Percentiles rank a stretch among this genome's conserved stretches.
Evolutionary conservation across 75 land plant species (phyloP).

Genomic region (Ceratopteris richardii): DNA sequence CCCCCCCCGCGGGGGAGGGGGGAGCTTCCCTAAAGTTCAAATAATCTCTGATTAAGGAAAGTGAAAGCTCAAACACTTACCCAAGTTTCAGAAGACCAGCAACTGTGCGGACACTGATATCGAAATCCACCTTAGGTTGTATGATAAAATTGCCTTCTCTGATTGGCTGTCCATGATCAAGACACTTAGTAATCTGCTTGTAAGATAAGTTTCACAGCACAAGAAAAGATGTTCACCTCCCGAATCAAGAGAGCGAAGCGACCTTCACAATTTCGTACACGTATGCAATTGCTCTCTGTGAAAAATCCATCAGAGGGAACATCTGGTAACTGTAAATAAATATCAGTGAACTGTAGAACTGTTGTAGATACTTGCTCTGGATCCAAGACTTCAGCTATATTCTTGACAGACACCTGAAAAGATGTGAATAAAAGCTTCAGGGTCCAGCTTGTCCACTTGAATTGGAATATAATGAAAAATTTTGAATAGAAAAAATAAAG

Average conservation of each 20-base stretch:
- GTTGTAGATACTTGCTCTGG: constrained; percentile 71
- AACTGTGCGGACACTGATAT: constrained; percentile 90
- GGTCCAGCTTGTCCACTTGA: no score
- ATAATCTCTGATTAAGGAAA: no score
- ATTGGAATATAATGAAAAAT: no score
- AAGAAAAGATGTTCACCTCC: constrained; percentile 62
- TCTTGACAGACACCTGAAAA: constrained; percentile 70
- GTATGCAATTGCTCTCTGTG: constrained; percentile 84
- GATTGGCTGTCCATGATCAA: constrained; percentile 54
- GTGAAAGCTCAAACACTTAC: no score
- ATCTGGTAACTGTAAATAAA: constrained; percentile 76
- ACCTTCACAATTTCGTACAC: constrained; percentile 97
- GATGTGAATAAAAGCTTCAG: no score
- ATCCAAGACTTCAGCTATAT: constrained; percentile 69
- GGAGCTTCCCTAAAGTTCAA: no score
- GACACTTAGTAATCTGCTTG: no score
- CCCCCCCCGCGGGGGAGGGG: no score
- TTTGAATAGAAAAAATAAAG: no score
- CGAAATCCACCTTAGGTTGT: constrained; percentile 99
- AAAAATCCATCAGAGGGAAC: constrained; percentile 59
- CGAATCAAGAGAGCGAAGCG: constrained; percentile 93
- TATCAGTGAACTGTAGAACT: constrained; percentile 82
- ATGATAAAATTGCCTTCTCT: constrained; percentile 93
- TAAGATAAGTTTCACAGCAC: not conserved
- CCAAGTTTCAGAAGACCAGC: constrained; percentile 98